Base-by-base conservation (phyloP, 2,329 filamentous ascomycete species). In the Xylariaceae sp. region DNA sequence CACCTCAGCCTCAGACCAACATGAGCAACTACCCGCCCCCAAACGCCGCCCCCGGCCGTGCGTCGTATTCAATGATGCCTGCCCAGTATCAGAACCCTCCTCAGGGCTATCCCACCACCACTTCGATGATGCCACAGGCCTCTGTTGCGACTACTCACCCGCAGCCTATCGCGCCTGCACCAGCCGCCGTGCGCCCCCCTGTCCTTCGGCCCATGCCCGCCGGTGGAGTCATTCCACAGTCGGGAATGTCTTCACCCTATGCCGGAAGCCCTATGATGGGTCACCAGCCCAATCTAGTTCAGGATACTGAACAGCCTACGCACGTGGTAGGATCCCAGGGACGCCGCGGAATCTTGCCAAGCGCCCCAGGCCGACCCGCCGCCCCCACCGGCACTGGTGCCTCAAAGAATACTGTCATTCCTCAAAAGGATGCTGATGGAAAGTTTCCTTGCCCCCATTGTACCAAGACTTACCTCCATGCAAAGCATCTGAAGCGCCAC, bases 401-500 rank as follows among this genome's bases (percentile, higher is more conserved):
- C 35, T 81, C 84, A 8, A 95, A 96, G 81, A 90, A 83, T 69
- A 88, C 89, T 61, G 85, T 90, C 63, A 94, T 96, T 64, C 92
- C 92, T 13, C 88, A 90, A 68, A 97, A 97, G 80, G 93, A 97
- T 75, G 91, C 92, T 7, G 93, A 97, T 73, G 94, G 94, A 72
- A 97, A 97, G 79, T 99, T 95, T 73, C 93, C 94, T 61, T 99
- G 94, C 77, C 92, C 92, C 69, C 92, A 97, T 75, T 99, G 94
- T 78, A 96, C 91, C 70, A 97, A 97, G 81, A 97, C 92, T 5
- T 99, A 99, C 73, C 82, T 97, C 59, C 94, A 97, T 74, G 89
- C 93, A 51, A 97, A 99, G 81, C 94, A 97, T 77, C 77, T 97
- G 68, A 97, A 97, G 83, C 89, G 94, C 70, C 94, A 97, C 82